These are phyloP conservation scores for Magnusiomyces paraingens DNA, from an alignment of 1,139 yeast species.

Conservation along the genomic window DNA sequence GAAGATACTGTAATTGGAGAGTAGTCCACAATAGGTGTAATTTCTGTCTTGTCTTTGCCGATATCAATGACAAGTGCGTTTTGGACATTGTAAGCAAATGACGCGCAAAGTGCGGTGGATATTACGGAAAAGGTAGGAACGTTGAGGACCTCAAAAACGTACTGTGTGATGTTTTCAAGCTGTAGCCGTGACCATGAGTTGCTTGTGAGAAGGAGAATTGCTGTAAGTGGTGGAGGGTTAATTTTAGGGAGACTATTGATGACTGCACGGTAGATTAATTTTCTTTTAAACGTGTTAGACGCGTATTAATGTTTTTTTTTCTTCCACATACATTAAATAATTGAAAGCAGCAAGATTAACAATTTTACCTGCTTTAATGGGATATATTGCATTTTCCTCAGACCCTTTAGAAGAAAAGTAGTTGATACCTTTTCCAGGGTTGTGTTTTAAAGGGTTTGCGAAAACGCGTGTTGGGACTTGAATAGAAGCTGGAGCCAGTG, in stretches of 20 bases:
- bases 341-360: conserved; percentile 64
- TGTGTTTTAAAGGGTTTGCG: conserved; percentile 35
- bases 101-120: conserved; percentile 63
- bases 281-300: conserved; percentile 21
- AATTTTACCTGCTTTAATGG: conserved; percentile 59
- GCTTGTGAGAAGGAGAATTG: conserved; percentile 58
- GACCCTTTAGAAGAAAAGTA: conserved; percentile 38
- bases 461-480: conserved; percentile 74
- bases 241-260: conserved; percentile 12
- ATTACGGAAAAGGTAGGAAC: conserved; percentile 67
- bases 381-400: conserved; percentile 46
- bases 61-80: conserved; percentile 72
- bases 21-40: conserved; percentile 71
- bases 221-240: conserved; percentile 29
- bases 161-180: conserved; percentile 65
- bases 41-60: conserved; percentile 68
- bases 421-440: conserved; percentile 33
- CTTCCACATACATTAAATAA: conserved; percentile 48
- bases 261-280: conserved; percentile 43
- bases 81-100: conserved; percentile 62
- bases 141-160: conserved; percentile 65
- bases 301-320: conserved; percentile 41
- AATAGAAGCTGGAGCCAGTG: conserved; percentile 68
- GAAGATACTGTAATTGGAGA: conserved; percentile 53
- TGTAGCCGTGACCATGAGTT: conserved; percentile 62